phyloP scores from a whole-genome alignment of 345 rosid genomes.

The Citrus unshiu region DNA sequence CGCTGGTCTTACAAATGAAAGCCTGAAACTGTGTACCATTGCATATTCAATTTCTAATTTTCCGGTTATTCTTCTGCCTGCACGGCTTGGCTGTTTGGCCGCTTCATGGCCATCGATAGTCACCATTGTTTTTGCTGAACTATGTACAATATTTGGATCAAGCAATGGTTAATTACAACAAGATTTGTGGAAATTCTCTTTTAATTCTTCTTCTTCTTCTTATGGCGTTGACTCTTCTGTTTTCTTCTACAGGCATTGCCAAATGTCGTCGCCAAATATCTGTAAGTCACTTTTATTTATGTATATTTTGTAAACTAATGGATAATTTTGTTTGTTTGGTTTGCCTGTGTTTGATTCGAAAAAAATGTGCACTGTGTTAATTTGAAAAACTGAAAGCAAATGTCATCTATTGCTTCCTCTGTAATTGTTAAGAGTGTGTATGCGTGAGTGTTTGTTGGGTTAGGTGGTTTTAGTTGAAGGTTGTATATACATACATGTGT shows the following conservation, averaged over 20 bases:
- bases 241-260: slow-evolving; percentile 27
- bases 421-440: neutral
- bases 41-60: too few relatives aligned
- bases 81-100: too few relatives aligned
- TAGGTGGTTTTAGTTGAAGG: slow-evolving; percentile 33
- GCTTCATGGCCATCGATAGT: too few relatives aligned
- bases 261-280: slow-evolving; percentile 46
- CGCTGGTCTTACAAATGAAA: too few relatives aligned
- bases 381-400: neutral
- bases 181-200: neutral
- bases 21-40: too few relatives aligned
- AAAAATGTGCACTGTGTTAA: neutral
- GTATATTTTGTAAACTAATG: neutral
- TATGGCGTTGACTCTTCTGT: slow-evolving; percentile 2
- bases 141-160: neutral
- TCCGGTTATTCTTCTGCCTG: too few relatives aligned
- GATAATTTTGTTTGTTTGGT: neutral
- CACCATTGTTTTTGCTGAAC: too few relatives aligned
- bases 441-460: neutral
- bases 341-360: slow-evolving; percentile 24
- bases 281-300: slow-evolving; percentile 21
- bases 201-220: slow-evolving; percentile 10
- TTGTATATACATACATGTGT: slow-evolving; percentile 65
- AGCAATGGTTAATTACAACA: neutral
- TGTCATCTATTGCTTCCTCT: neutral